Evolutionary conservation across 1,284 basidiomycete genomes (phyloP), one percentile per base, ranked within the genome.

Genomic region (Rhizoctonia solani): DNA sequence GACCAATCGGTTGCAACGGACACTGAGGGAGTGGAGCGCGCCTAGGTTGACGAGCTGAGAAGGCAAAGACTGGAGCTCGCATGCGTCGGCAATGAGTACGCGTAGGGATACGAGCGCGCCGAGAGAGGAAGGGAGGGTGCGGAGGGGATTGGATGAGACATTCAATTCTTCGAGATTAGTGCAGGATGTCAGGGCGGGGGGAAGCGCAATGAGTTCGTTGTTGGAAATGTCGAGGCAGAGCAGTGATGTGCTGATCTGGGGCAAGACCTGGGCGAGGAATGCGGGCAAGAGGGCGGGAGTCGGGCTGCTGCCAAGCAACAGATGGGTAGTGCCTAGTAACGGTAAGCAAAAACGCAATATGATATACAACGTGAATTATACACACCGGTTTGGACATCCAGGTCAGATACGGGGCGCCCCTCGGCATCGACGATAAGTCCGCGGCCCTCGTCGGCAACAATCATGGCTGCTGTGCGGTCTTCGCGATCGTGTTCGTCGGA

Each of bases 121-220:
- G 42, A 98, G 80, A 77, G 94, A 95, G 29, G 87, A 80, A 8
- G 95, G 95, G 29, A 98, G 81, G 19, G 87, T 87, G 53, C 90
- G 86, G 49, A 98, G 81, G 0, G 91, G 90, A 76, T 99, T 99
- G 65, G 86, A 88, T 13, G 93, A 93, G 59, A 99, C 83, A 75
- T 98, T 97, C 63, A 99, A 83, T 79, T 99, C 97, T 76, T 98
- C 95, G 42, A 99, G 85, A 71, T 81, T 83, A 67, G 82, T 79
- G 76, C 95, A 98, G 23, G 85, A 79, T 23, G 86, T 83, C 47
- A 99, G 84, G 14, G 87, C 83, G 3, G 87, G 86, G 1, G 96
- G 95, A 47, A 99, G 79, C 27, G 87, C 86, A 39, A 85, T 83
- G 41, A 99, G 83, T 71, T 89, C 88, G 76, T 95, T 96, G 72